A percentile compares a stretch with the other conserved stretches of the same genome.
Evolutionary conservation across 164 flowering plant genomes (phyloP).

Genomic region (Magnolia sinica): DNA sequence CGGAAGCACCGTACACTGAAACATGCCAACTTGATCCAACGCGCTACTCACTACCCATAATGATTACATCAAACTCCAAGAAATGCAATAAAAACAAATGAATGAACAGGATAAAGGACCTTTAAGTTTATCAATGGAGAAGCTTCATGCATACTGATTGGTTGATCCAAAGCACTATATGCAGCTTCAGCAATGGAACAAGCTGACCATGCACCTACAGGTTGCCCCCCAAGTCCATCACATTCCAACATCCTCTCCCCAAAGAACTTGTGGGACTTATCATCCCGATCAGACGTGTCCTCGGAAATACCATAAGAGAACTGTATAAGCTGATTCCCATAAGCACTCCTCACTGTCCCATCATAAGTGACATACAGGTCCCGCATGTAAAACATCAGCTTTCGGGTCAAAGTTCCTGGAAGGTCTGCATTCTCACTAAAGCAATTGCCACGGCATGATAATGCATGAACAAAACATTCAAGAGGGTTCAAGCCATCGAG

Average conservation of each 20-base stretch:
- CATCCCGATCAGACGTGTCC: slow-evolving; percentile 9
- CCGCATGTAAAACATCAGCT: slow-evolving; percentile 84
- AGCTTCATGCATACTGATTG: slow-evolving; percentile 56
- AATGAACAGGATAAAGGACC: slow-evolving; percentile 33
- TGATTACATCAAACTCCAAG: background rate
- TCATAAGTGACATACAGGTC: slow-evolving; percentile 71
- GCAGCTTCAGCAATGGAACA: slow-evolving; percentile 93
- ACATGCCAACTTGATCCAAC: no score
- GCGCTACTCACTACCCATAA: no score
- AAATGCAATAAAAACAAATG: background rate
- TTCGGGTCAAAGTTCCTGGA: slow-evolving; percentile 76
- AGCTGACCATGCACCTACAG: slow-evolving; percentile 83
- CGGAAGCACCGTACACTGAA: no score
- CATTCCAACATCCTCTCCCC: slow-evolving; percentile 8
- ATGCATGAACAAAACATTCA: slow-evolving; percentile 78
- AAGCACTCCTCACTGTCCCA: slow-evolving; percentile 84
- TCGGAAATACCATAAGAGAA: slow-evolving; percentile 44
- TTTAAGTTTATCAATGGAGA: slow-evolving; percentile 76
- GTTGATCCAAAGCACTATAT: slow-evolving; percentile 91
- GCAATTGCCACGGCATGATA: slow-evolving; percentile 65
- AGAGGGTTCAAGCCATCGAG: slow-evolving; percentile 70
- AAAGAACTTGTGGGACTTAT: background rate
- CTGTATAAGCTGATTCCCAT: slow-evolving; percentile 82
- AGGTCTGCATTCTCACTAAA: slow-evolving; percentile 89
- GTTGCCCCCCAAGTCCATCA: slow-evolving; percentile 53